phyloP scores from a whole-genome alignment of 345 rosid species.

The Pistacia atlantica region DNA sequence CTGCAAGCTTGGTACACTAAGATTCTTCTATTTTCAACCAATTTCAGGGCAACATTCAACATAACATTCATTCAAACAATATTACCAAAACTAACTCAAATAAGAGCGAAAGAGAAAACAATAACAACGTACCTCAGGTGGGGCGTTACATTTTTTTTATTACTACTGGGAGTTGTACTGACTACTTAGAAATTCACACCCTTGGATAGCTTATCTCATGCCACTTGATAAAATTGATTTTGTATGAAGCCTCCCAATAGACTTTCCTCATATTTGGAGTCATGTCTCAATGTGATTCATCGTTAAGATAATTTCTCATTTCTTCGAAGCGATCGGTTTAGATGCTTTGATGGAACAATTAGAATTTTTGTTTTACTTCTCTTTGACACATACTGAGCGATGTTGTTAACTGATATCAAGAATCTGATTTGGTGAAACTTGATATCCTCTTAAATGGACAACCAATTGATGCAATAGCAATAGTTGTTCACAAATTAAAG shows the following conservation, averaged over 20 bases:
- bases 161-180: background rate
- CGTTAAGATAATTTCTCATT: background rate
- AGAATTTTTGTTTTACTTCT: background rate
- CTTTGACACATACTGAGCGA: constrained; percentile 1
- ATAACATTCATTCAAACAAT: too few relatives aligned
- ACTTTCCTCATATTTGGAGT: background rate
- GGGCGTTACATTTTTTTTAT: too few relatives aligned
- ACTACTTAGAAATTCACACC: background rate
- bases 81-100: too few relatives aligned
- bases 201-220: too few relatives aligned
- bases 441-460: constrained; percentile 92
- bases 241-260: background rate
- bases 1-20: too few relatives aligned
- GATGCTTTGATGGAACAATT: background rate
- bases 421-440: constrained; percentile 86
- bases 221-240: background rate
- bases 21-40: too few relatives aligned
- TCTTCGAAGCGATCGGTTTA: background rate
- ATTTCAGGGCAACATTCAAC: too few relatives aligned
- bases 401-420: constrained; percentile 56
- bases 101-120: too few relatives aligned
- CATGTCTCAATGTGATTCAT: background rate
- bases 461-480: constrained; percentile 95
- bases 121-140: too few relatives aligned
- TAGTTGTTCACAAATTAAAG: constrained; percentile 83